Percentiles rank a stretch among this genome's conserved stretches.
Conservation (phyloP, 805 yeast genomes). For the Yarrowia bubula region DNA sequence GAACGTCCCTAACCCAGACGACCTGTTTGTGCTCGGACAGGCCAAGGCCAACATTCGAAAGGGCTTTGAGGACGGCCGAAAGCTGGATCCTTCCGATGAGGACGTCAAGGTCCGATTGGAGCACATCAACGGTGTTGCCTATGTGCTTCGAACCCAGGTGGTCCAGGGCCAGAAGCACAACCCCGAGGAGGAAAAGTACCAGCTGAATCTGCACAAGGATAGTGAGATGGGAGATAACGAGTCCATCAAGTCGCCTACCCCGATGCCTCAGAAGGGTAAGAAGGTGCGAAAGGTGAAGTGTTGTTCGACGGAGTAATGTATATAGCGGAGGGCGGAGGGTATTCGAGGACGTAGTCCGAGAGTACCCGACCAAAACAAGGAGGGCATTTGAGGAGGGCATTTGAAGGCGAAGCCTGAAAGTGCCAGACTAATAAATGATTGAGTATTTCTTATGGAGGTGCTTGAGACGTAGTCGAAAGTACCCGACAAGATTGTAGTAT, state of each 20-base stretch:
- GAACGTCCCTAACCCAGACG: slow-evolving; percentile 3
- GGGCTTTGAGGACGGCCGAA: slow-evolving; percentile 34
- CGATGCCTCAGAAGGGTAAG: slow-evolving; percentile 25
- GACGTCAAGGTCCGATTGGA: slow-evolving; percentile 51
- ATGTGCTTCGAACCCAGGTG: slow-evolving; percentile 67
- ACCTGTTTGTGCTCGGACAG: slow-evolving; percentile 33
- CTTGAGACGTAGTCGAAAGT: too few relatives aligned
- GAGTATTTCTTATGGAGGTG: too few relatives aligned
- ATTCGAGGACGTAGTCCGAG: too few relatives aligned
- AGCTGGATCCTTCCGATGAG: slow-evolving; percentile 43
- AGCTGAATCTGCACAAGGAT: slow-evolving; percentile 69
- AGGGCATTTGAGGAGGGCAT: too few relatives aligned
- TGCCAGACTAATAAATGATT: too few relatives aligned
- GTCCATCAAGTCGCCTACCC: slow-evolving; percentile 50
- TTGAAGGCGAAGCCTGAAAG: too few relatives aligned
- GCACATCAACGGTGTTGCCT: slow-evolving; percentile 67
- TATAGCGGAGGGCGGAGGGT: background rate
- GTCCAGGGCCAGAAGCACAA: slow-evolving; percentile 66
- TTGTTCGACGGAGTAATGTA: slow-evolving; percentile 10
- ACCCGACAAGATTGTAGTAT: too few relatives aligned
- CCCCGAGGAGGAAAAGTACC: slow-evolving; percentile 36
- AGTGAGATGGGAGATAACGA: slow-evolving; percentile 94
- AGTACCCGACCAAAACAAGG: too few relatives aligned
- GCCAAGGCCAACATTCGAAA: slow-evolving; percentile 32
- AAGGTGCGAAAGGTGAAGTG: background rate